A percentile compares a stretch with the other conserved stretches of the same genome.
phyloP scores from a whole-genome alignment of 169 alveolate genomes.

The Plasmodium chabaudi region DNA sequence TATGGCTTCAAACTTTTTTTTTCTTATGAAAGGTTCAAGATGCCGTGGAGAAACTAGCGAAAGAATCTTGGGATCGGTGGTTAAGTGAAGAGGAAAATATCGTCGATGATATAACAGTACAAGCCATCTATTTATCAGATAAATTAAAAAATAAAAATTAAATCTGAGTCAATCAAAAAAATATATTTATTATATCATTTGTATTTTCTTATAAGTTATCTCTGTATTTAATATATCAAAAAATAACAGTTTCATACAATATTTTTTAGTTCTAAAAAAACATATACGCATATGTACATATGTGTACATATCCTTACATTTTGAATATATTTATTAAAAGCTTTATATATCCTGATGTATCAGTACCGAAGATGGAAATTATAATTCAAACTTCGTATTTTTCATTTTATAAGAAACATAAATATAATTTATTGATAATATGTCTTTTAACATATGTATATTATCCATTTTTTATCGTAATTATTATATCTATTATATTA shows the following conservation, averaged over 20 bases:
- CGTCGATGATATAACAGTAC: conserved; percentile 90
- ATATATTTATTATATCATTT: not conserved
- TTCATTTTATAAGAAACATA: too few relatives aligned
- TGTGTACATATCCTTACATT: not conserved
- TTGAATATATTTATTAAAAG: too few relatives aligned
- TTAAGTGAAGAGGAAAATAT: conserved; percentile 89
- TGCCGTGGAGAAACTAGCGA: conserved; percentile 89
- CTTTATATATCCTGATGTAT: too few relatives aligned
- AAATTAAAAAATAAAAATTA: conserved; percentile 28
- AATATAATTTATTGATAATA: too few relatives aligned
- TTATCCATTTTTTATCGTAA: too few relatives aligned
- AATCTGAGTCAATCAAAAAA: not conserved
- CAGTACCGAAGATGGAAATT: too few relatives aligned
- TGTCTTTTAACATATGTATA: too few relatives aligned
- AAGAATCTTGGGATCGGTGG: conserved; percentile 91
- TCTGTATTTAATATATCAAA: not conserved
- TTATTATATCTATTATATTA: too few relatives aligned
- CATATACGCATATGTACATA: conserved; percentile 4
- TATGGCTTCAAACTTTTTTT: not conserved
- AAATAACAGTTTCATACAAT: not conserved
- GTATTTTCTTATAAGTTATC: not conserved
- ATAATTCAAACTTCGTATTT: too few relatives aligned
- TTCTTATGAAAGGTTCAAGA: conserved; percentile 74
- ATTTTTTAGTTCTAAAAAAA: not conserved
- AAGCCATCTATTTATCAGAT: conserved; percentile 79